Base-by-base conservation (phyloP, 31 red algal genomes). In the Endocladia muricata region DNA sequence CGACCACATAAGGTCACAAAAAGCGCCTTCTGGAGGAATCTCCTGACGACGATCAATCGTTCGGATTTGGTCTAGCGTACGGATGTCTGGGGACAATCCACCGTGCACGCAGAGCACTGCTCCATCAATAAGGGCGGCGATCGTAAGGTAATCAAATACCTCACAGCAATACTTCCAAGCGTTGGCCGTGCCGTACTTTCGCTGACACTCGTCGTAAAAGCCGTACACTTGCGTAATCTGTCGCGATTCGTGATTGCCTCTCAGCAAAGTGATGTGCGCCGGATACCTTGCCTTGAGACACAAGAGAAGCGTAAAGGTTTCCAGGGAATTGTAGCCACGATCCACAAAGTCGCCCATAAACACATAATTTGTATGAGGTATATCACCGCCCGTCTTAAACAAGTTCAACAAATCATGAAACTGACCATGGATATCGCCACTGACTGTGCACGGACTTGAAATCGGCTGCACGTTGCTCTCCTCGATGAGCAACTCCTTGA, bases 401-500 rank as follows among this genome's bases (percentile, higher is more conserved):
- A 96, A 60, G 59, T 96, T 77, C 3, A 92, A 67, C 37, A 91
- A 60, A 76, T 91, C 93, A 35, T 88, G 86, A 73, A 91, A 95
- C 76, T 96, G 88, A 5, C 93, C 93, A 54, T 92, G 93, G 36
- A 91, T 92, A 57, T 96, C 88, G 43, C 88, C 88, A 75, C 74
- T 77, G n/a, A 99, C 96, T 23, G 96, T 99, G 56, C 91, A 90
- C 15, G 96, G 96, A 40, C 74, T 86, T 40, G 74, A 82, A 19
- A 99, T 91, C 29, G 88, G 96, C 74, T 99, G 96, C 11, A 99
- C 96, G 51, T 99, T 99, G 62, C 92, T 93, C 76, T 99, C 96
- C 51, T 95, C 96, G 41, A 99, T 89, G 29, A 99, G 78, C 22
- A 99, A 73, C 74, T 99, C 96, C 76, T 90, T 91, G 40, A 90